Evolutionary conservation across 169 alveolate species (phyloP), one percentile per base, ranked within the genome.

Genomic region (Theileria annulata): DNA sequence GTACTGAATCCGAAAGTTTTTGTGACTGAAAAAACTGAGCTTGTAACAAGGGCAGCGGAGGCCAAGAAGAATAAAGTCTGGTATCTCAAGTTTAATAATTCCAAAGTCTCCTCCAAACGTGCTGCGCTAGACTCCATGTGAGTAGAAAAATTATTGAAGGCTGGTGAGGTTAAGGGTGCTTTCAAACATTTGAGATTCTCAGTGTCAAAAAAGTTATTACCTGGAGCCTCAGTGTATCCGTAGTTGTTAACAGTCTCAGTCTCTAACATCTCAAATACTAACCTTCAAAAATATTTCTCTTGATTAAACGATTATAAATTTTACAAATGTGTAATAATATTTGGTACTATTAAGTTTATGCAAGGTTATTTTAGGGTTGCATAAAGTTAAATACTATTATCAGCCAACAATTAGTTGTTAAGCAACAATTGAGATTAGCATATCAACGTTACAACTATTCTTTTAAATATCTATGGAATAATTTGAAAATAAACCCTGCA

Each of bases 121-220:
- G 95, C 97, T 21, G 96, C 97, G 23, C 97, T 97, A 51, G 91
- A 86, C 75, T 92, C 96, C 83, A 94, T 74, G 59, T 92, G 95
- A 68, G 70, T 77, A 31, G 81, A 51, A 59, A 83, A 59, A 10
- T 71, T 51, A 67, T 59, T 75, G 49, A 73, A 31, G 25, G 82
- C 59, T 28, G 81, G 83, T 58, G 68, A 73, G 48, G 85, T 75
- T 27, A 70, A 70, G 15, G 77, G 77, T 4, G 66, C 69, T 8
- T 70, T 51, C 77, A 70, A 70, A n/a, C 77, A 28, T 58, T 72
- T 80, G 71, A 64, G 47, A 54, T 69, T 60, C 83, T 81, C 88
- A 23, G 49, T 60, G 70, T 81, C 88, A 62, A 71, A 81, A 62
- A 62, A 47, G 59, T 19, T 17, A 51, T 35, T 69, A 19, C 85